Percentiles rank a stretch among this genome's conserved stretches.
Conservation (phyloP, 1,284 basidiomycete species). For the Trichosporon sp. region DNA sequence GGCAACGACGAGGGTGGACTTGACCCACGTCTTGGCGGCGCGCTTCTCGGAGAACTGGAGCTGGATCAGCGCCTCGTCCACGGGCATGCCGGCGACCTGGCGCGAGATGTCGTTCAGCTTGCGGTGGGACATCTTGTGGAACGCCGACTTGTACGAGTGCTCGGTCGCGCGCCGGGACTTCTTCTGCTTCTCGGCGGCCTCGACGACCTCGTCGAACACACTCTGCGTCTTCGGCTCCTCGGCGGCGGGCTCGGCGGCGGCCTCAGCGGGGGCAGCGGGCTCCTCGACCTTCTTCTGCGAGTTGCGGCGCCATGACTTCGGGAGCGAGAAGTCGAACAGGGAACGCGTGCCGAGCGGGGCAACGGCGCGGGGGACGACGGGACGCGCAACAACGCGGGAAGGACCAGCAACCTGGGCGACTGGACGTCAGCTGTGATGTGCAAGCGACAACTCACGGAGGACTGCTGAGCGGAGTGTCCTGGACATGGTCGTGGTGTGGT, state of each 20-base stretch:
- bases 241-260: constrained; percentile 4
- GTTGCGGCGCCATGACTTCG: constrained; percentile 27
- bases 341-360: neutral
- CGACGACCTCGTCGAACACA: constrained; percentile 26
- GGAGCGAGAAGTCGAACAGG: constrained; percentile 25
- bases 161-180: constrained; percentile 41
- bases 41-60: constrained; percentile 95
- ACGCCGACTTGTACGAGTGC: constrained; percentile 64
- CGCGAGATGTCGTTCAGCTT: constrained; percentile 86
- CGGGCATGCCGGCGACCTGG: constrained; percentile 84
- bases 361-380: constrained; percentile 9
- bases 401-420: constrained; percentile 32
- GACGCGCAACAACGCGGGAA: constrained; percentile 26
- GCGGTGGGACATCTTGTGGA: constrained; percentile 89
- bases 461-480: constrained; percentile 34
- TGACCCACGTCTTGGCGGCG: constrained; percentile 72
- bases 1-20: constrained; percentile 84
- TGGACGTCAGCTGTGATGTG: constrained; percentile 18
- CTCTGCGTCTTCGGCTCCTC: constrained; percentile 11
- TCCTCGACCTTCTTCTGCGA: constrained; percentile 23
- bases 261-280: neutral
- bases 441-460: constrained; percentile 17
- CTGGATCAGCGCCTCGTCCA: constrained; percentile 92
- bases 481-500: constrained; percentile 28
- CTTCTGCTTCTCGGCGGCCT: constrained; percentile 26